phyloP scores from a whole-genome alignment of 768 basidiomycete genomes.

The Trametes gibbosa region DNA sequence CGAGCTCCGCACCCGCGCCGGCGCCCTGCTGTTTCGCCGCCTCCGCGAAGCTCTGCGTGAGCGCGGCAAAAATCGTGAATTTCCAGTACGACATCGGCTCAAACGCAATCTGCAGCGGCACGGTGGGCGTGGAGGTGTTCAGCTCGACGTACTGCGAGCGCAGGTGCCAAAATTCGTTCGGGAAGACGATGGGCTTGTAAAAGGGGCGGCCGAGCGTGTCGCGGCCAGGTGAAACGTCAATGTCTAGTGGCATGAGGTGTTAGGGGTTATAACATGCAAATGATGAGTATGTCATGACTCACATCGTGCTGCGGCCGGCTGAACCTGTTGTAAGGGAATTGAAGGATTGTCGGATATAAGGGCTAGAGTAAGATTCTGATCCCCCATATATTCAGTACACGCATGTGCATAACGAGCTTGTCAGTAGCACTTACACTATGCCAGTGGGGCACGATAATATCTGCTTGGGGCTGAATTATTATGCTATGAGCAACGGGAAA shows the following conservation, averaged over 20 bases:
- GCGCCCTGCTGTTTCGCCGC: slow-evolving; percentile 75
- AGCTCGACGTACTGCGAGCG: slow-evolving; percentile 80
- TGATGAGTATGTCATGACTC: slow-evolving; percentile 23
- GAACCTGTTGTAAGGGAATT: slow-evolving; percentile 53
- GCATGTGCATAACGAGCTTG: not conserved
- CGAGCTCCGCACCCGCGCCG: slow-evolving; percentile 67
- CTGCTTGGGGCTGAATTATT: slow-evolving; percentile 36
- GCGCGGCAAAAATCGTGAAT: slow-evolving; percentile 81
- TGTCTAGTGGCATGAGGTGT: slow-evolving; percentile 44
- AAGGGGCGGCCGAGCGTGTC: slow-evolving; percentile 66
- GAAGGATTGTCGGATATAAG: slow-evolving; percentile 69
- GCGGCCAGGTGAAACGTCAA: slow-evolving; percentile 60
- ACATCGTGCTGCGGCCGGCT: slow-evolving; percentile 64
- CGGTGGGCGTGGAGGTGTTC: slow-evolving; percentile 72
- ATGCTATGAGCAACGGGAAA: not conserved
- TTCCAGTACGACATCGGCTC: slow-evolving; percentile 85
- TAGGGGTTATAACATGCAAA: slow-evolving; percentile 4
- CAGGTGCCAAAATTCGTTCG: slow-evolving; percentile 95
- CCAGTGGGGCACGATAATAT: slow-evolving; percentile 82
- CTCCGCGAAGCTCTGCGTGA: slow-evolving; percentile 86
- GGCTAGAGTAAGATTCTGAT: slow-evolving; percentile 83
- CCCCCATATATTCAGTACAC: not conserved
- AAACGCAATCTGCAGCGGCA: slow-evolving; percentile 82
- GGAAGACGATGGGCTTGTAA: slow-evolving; percentile 87
- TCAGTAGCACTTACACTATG: slow-evolving; percentile 46